Evolutionary conservation across 129 eudicot species (phyloP).

Genomic region (Chrysanthemum makinoi): DNA sequence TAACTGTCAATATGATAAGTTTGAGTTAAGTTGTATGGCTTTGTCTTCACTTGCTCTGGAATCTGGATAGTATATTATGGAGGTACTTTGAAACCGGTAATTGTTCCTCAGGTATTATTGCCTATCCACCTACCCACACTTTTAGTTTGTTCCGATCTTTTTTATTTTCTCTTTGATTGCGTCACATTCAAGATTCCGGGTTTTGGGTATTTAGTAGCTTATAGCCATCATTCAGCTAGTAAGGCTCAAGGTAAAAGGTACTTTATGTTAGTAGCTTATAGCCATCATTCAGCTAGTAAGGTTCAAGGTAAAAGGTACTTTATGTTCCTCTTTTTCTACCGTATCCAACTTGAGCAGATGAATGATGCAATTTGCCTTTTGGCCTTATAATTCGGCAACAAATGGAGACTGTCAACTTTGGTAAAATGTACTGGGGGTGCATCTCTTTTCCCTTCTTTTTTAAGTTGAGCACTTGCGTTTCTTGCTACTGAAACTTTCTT

Average conservation of each 20-base stretch:
- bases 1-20: constrained; percentile 28
- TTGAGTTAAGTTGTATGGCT: constrained; percentile 23
- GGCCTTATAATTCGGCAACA: constrained; percentile 49
- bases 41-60: constrained; percentile 25
- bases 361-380: constrained; percentile 47
- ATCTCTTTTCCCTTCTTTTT: constrained; percentile 48
- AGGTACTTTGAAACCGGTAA: constrained; percentile 33
- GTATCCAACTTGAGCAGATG: constrained; percentile 50
- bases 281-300: constrained; percentile 20
- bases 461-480: constrained; percentile 43
- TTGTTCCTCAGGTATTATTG: constrained; percentile 58
- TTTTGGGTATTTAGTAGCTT: constrained; percentile 42
- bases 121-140: constrained; percentile 24
- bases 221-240: constrained; percentile 27
- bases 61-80: constrained; percentile 32
- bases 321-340: constrained; percentile 33
- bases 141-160: constrained; percentile 25
- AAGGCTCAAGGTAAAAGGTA: too few species aligned
- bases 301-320: constrained; percentile 23
- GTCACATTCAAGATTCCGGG: constrained; percentile 29
- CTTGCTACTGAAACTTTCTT: constrained; percentile 62
- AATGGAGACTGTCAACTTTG: constrained; percentile 61
- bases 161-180: constrained; percentile 18
- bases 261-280: constrained; percentile 1
- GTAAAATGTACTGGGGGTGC: constrained; percentile 68